Base-by-base conservation (phyloP, 2,329 filamentous ascomycete species). In the Claviceps sorghi region DNA sequence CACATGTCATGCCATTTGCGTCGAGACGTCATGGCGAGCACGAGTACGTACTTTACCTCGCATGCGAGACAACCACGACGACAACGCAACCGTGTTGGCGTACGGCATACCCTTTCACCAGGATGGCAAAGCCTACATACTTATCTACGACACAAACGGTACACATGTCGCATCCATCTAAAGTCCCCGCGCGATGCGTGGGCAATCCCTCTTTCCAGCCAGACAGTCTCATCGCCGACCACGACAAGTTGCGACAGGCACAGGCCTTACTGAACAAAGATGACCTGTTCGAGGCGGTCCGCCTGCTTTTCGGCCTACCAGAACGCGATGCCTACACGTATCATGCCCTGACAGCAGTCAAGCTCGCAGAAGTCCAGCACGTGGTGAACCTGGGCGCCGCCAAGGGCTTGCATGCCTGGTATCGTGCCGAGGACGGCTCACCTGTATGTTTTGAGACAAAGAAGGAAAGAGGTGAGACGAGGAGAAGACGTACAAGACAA, bases 371-470 rank as follows among this genome's bases (percentile, higher is more conserved):
- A 58, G 74, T 72, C 2, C 75, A 78, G 60, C 67, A 66, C n/a
- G 62, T 69, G 34, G 65, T 78, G 42, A 60, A 60, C 2, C 61
- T 73, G 15, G 74, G 74, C 43, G 62, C 60, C 48, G 66, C 60
- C 49, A 75, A 76, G 52, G 70, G 69, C 15, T 59, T 78, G 52
- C 74, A 77, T 53, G 61, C 62, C 17, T 78, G 75, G 75, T 77
- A 78, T 59, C 67, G 65, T 41, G 59, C 60, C 46, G 64, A 64
- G 5, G 66, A 70, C 52, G 59, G 61, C 48, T 60, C 64, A 49
- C 53, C 62, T 36, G 66, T 69, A 60, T 57, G 66, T 53, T 51
- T 13, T 29, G 7, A 11, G 15, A 17, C 21, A 19, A n/a, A 9
- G 10, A 21, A 5, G 8, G 9, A 46, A 30, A 46, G 32, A 51